A percentile compares a stretch with the other conserved stretches of the same genome.
phyloP scores from a whole-genome alignment of 2,329 filamentous ascomycete genomes.

The Diaporthe citrichinensis region DNA sequence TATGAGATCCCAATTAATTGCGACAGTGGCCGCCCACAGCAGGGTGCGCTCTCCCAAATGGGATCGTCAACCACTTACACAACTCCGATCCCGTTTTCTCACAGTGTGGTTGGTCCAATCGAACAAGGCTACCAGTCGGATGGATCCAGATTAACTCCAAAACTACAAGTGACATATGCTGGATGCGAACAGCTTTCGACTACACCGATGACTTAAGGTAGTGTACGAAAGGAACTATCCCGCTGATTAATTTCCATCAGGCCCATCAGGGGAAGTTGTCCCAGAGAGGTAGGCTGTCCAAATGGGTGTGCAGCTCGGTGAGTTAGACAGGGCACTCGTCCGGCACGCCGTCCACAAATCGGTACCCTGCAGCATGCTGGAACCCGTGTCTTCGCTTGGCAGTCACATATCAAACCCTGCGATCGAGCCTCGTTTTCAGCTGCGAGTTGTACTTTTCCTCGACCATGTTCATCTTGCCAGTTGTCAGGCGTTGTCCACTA shows the following conservation, averaged over 20 bases:
- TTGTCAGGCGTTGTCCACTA: no score
- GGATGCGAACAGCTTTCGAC: neutral
- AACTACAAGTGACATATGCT: neutral
- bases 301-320: neutral
- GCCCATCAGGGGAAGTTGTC: neutral
- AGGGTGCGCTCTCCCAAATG: neutral
- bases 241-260: neutral
- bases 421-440: neutral
- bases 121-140: neutral
- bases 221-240: neutral
- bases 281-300: no score
- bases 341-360: neutral
- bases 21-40: neutral
- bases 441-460: neutral
- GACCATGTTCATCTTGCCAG: neutral
- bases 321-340: neutral
- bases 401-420: neutral
- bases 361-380: neutral
- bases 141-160: neutral
- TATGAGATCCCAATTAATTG: neutral
- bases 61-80: neutral
- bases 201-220: neutral
- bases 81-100: neutral
- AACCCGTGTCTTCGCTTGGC: constrained; percentile 4
- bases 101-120: neutral